Conservation (phyloP, 257 asterid genomes). For the Osmanthus fragrans region DNA sequence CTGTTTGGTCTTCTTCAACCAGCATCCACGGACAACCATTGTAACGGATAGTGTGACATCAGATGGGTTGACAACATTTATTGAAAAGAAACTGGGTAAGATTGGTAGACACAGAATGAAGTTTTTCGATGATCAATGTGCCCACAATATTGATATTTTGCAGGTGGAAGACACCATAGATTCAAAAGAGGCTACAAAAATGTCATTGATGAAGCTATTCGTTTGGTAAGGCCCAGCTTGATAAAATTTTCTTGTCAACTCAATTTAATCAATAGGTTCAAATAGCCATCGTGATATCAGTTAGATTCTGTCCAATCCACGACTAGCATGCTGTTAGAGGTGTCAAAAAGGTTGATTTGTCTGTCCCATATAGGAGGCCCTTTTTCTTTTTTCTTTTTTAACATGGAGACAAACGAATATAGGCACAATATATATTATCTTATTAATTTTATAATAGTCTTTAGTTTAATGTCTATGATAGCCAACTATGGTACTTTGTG, state of each 20-base stretch:
- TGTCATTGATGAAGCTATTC: conserved; percentile 98
- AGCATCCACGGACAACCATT: conserved; percentile 97
- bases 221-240: conserved; percentile 57
- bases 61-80: conserved; percentile 91
- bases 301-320: neutral
- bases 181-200: conserved; percentile 99
- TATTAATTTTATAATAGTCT: neutral
- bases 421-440: neutral
- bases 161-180: conserved; percentile 96
- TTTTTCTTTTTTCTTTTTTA: no score
- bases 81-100: conserved; percentile 92
- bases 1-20: conserved; percentile 33
- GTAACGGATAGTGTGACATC: conserved; percentile 99
- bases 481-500: neutral
- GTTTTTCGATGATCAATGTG: conserved; percentile 20
- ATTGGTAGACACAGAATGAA: conserved; percentile 10
- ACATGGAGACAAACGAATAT: neutral
- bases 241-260: conserved; percentile 8
- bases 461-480: neutral
- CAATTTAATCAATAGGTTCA: neutral
- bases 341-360: neutral
- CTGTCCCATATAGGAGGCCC: neutral
- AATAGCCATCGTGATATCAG: neutral
- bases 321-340: neutral
- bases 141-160: conserved; percentile 25